A percentile compares a stretch with the other conserved stretches of the same genome.
Evolutionary conservation across 176 grass and related monocot species (phyloP).

Genomic region (Cenchrus purpureus): DNA sequence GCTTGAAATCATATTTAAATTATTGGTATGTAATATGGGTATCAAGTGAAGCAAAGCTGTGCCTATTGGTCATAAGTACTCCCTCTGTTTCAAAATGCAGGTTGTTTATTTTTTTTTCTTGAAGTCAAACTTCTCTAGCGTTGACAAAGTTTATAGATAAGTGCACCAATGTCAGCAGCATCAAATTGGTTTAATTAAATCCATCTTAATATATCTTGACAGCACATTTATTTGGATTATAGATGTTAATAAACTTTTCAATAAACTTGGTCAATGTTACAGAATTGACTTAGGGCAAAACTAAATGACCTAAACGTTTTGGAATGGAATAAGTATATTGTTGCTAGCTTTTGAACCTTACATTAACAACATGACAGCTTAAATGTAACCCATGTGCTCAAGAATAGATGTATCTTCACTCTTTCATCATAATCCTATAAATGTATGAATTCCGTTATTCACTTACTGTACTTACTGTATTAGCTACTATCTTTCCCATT

Average conservation of each 20-base stretch:
- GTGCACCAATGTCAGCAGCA: background rate
- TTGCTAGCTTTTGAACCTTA: background rate
- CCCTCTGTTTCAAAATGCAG: background rate
- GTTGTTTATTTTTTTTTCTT: background rate
- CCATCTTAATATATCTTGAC: too few relatives aligned
- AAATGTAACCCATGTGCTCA: background rate
- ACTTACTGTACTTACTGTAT: background rate
- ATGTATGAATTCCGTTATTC: background rate
- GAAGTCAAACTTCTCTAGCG: background rate
- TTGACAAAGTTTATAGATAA: background rate
- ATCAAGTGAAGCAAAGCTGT: background rate
- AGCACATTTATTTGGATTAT: background rate
- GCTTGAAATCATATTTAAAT: conserved; percentile 27
- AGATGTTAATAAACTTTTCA: background rate
- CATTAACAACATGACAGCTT: background rate
- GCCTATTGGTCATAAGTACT: background rate
- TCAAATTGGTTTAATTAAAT: too few relatives aligned
- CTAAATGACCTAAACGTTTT: background rate
- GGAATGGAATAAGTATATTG: background rate
- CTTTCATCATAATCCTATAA: conserved; percentile 19
- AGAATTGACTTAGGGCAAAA: background rate
- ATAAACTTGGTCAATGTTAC: background rate
- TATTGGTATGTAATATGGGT: conserved; percentile 1
- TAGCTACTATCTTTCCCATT: conserved; percentile 25
- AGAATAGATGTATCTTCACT: background rate